Evolutionary conservation across 2,329 filamentous ascomycete genomes (phyloP).

Genomic region (Xylariomycetidae sp.): DNA sequence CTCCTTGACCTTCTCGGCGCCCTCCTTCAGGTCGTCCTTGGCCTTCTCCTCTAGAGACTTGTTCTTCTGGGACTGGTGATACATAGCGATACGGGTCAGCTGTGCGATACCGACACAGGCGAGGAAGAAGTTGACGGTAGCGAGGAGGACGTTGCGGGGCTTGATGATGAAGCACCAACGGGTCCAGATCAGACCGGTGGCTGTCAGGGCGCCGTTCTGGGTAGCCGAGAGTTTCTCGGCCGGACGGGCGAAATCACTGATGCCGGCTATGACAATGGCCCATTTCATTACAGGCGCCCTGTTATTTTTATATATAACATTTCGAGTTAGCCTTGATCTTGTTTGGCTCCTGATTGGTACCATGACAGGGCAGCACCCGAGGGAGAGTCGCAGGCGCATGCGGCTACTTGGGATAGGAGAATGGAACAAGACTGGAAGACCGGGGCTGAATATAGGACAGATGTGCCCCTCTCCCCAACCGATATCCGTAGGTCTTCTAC

Average conservation of each 20-base stretch:
- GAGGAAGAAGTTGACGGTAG: constrained; percentile 97
- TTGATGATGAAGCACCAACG: constrained; percentile 98
- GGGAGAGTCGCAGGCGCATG: too few species aligned
- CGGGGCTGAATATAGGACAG: too few species aligned
- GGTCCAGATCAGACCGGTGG: constrained; percentile 95
- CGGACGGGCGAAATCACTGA: constrained; percentile 86
- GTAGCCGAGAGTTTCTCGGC: constrained; percentile 89
- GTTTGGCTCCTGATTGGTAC: too few species aligned
- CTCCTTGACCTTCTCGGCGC: constrained; percentile 29
- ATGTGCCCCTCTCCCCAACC: too few species aligned
- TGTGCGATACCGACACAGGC: constrained; percentile 82
- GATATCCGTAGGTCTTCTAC: constrained; percentile 18
- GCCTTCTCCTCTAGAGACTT: constrained; percentile 24
- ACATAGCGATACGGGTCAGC: constrained; percentile 68
- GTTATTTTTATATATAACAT: too few species aligned
- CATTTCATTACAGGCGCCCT: constrained; percentile 99
- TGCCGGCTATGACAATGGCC: constrained; percentile 86
- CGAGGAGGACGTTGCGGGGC: constrained; percentile 89
- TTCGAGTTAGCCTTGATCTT: too few species aligned
- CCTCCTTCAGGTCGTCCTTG: constrained; percentile 37
- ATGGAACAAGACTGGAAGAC: too few species aligned
- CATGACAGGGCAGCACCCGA: too few species aligned
- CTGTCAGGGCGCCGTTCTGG: constrained; percentile 85
- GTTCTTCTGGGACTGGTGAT: constrained; percentile 58
- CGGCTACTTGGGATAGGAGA: too few species aligned